A percentile compares a stretch with the other conserved stretches of the same genome.
These are phyloP conservation scores for Sarocladium strictum DNA, from an alignment of 2,329 filamentous ascomycete genomes.

Conservation along the genomic window DNA sequence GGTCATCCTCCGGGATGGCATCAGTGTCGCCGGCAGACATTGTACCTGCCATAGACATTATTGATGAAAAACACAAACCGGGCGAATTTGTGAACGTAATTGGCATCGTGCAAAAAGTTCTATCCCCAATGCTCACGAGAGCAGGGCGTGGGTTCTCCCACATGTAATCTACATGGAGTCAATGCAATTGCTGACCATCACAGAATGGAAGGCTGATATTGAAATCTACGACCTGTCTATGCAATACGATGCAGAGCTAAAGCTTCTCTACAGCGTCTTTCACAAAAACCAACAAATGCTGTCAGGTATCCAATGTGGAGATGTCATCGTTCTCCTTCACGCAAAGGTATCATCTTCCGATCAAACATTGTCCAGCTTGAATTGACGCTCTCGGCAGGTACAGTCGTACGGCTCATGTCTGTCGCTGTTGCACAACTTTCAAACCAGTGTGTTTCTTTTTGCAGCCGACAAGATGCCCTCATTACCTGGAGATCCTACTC, in stretches of 20 bases:
- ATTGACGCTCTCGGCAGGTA: constrained; percentile 24
- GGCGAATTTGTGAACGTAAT: constrained; percentile 50
- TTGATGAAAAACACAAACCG: constrained; percentile 25
- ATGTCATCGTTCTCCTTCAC: constrained; percentile 39
- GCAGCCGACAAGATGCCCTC: constrained; percentile 30
- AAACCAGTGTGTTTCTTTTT: constrained; percentile 25
- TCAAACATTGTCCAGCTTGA: too few relatives aligned
- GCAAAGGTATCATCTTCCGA: constrained; percentile 39
- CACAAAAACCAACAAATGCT: constrained; percentile 36
- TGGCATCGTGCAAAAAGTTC: constrained; percentile 64
- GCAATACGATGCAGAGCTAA: background rate
- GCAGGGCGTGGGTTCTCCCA: constrained; percentile 40
- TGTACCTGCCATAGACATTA: constrained; percentile 1
- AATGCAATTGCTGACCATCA: background rate
- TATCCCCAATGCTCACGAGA: constrained; percentile 43
- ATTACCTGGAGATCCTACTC: constrained; percentile 30
- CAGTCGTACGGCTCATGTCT: constrained; percentile 27
- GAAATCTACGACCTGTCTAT: constrained; percentile 48
- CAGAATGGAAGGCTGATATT: constrained; percentile 57
- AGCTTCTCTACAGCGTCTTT: background rate
- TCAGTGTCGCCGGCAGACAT: constrained; percentile 5
- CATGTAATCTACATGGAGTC: background rate
- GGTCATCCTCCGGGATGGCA: background rate
- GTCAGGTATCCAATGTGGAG: constrained; percentile 37
- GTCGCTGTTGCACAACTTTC: constrained; percentile 38